Base-by-base conservation (phyloP, 192 early-diverging fungal genomes). In the Entophlyctis helioformis region DNA sequence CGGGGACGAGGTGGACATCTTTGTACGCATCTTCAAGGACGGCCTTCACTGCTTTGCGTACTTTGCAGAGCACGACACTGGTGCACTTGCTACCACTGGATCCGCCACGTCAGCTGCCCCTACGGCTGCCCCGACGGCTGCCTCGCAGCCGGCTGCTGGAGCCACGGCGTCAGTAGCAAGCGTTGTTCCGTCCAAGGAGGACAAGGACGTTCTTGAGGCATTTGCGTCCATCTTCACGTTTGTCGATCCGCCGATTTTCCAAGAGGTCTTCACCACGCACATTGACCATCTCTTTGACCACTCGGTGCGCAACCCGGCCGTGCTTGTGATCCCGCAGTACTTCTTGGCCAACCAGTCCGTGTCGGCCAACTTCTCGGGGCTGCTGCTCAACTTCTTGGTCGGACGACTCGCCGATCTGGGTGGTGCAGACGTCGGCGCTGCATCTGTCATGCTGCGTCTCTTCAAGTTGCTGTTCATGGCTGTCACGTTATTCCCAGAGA, bases 391-490 rank as follows among this genome's bases (percentile, higher is more conserved):
- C 1, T 89, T 82, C 50, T 48, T 94, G 11, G 77, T 89, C 6
- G 83, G 86, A 53, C 68, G 81, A 10, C 61, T 94, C 29, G 84
- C 85, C 31, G 67, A 73, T 32, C 57, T 91, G 6, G 86, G 86
- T n/a, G 78, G 72, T 9, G 57, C 67, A 20, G 79, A 86, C 44
- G 49, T 69, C 4, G 62, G 71, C 12, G 70, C 72, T 44, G 76
- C 86, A 5, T 64, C 63, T 0, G 74, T 85, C 3, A 84, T 93
- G 75, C 70, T 99, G 49, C 71, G 87, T 25, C 65, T 96, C 16
- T 98, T 96, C 72, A 94, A 94, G 52, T 56, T 93, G 16, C 79
- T 89, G 0, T 96, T 99, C 54, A 79, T 90, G 80, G 85, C 96
- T 26, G 78, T 97, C 23, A 87, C 83, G 20, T 53, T 85, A 16